A percentile compares a stretch with the other conserved stretches of the same genome.
Conservation (phyloP, 257 asterid genomes). For the Jasminum sambac region DNA sequence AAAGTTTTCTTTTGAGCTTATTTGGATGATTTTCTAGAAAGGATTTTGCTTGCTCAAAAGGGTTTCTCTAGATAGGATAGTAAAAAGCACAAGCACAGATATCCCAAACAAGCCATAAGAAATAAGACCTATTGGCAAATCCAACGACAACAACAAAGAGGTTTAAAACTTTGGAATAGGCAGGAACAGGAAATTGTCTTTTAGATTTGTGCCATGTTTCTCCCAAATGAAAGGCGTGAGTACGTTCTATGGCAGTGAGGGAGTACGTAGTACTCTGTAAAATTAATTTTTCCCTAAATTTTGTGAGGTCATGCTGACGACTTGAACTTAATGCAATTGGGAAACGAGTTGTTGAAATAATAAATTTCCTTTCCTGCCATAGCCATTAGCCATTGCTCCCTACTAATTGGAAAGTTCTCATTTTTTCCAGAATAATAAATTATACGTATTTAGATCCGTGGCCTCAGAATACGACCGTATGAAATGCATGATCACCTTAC, state of each 20-base stretch:
- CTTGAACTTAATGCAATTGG: slow-evolving; percentile 18
- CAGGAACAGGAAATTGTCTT: neutral
- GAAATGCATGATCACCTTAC: neutral
- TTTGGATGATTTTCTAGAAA: no score
- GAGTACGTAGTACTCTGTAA: neutral
- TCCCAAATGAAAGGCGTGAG: neutral
- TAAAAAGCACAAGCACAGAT: no score
- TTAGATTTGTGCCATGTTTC: neutral
- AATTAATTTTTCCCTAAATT: slow-evolving; percentile 23
- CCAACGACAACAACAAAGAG: neutral
- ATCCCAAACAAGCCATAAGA: neutral
- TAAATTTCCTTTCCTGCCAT: slow-evolving; percentile 5
- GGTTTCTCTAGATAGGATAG: no score
- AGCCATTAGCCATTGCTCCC: neutral
- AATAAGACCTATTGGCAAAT: neutral
- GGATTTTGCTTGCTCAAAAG: no score
- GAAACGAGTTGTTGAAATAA: slow-evolving; percentile 26
- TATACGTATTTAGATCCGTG: neutral
- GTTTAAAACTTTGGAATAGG: neutral
- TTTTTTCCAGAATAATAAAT: slow-evolving; percentile 2
- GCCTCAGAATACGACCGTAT: neutral
- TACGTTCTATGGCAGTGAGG: neutral
- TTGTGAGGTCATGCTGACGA: slow-evolving; percentile 24
- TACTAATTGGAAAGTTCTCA: neutral
- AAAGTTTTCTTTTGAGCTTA: no score